Base-by-base conservation (phyloP, 495 filamentous ascomycete species). In the Hyaloscypha variabilis region DNA sequence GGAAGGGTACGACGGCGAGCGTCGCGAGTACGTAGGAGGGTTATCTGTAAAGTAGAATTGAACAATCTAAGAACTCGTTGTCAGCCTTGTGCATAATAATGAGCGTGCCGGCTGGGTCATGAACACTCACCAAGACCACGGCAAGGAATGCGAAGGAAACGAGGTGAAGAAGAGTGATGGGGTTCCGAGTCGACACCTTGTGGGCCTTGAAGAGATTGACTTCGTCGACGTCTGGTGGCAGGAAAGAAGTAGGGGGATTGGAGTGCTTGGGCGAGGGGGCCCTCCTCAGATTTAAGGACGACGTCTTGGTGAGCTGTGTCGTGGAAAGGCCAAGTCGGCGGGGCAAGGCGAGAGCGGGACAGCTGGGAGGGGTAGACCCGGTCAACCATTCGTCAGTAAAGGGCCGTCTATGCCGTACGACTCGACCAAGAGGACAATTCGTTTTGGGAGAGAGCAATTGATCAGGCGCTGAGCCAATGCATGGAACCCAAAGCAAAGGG, bases 61-160 rank as follows among this genome's bases (percentile, higher is more conserved):
- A 14, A 71, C 39, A 59, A 71, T 52, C 71, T 73, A 31, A 6
- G 11, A 52, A 0, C 46, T 10, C 24, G 29, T 28, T 61, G 39
- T 66, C 55, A 60, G 50, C 36, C 39, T 46, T 46, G 13, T 46
- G 39, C 39, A 46, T 46, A 4, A 14, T 46, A 11, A 14, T 24
- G 54, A 57, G 54, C 25, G 6, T 23, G 57, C 11, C 5, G 34
- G 28, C 36, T 31, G 52, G 10, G 51, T 19, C 23, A 36, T 28
- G 29, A n/a, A 28, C 26, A 81, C 82, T 79, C 73, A 85, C 82
- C 64, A 83, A 70, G 56, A 80, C 73, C 30, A 81, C 60, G 39
- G 78, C 71, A 52, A 85, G 65, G 58, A 82, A 72, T 31, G 75
- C 73, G 51, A 78, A 66, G 6, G 81, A 81, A 58, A 72, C 77